These are phyloP conservation scores for Protomyces arabidopsidicola DNA, from an alignment of 1,139 yeast genomes.

Conservation along the genomic window DNA sequence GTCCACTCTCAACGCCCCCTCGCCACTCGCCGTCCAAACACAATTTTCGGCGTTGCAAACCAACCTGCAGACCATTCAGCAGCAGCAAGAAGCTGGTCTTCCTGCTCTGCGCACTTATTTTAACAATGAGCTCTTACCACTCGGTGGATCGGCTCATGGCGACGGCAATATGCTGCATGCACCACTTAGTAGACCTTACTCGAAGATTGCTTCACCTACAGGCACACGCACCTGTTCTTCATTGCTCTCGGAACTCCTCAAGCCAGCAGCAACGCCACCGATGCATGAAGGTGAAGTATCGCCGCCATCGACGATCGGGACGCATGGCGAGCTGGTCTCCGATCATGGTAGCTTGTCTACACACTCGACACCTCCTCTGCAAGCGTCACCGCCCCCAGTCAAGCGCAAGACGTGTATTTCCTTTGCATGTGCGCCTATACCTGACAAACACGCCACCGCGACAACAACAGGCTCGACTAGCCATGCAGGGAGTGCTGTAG, in stretches of 20 bases:
- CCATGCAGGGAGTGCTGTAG: too few species aligned
- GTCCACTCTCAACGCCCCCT: neutral
- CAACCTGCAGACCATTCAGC: neutral
- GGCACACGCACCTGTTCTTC: constrained; percentile 24
- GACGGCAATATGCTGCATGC: too few species aligned
- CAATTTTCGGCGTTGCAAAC: neutral
- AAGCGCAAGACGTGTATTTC: neutral
- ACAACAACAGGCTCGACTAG: neutral
- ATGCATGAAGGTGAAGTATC: neutral
- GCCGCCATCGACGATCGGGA: neutral
- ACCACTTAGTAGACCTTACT: neutral
- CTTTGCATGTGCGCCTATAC: neutral
- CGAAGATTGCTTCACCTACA: constrained; percentile 4
- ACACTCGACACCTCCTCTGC: constrained; percentile 19
- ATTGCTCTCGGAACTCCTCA: constrained; percentile 12
- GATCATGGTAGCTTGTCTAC: constrained; percentile 19
- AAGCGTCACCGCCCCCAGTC: constrained; percentile 3
- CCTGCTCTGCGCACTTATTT: neutral
- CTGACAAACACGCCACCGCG: neutral
- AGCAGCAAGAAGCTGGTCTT: neutral
- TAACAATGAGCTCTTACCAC: neutral
- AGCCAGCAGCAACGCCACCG: constrained; percentile 6
- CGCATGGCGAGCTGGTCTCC: constrained; percentile 16
- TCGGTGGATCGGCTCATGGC: neutral
- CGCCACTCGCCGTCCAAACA: neutral